Evolutionary conservation across 345 rosid genomes (phyloP).

Genomic region (Brassica nigra): DNA sequence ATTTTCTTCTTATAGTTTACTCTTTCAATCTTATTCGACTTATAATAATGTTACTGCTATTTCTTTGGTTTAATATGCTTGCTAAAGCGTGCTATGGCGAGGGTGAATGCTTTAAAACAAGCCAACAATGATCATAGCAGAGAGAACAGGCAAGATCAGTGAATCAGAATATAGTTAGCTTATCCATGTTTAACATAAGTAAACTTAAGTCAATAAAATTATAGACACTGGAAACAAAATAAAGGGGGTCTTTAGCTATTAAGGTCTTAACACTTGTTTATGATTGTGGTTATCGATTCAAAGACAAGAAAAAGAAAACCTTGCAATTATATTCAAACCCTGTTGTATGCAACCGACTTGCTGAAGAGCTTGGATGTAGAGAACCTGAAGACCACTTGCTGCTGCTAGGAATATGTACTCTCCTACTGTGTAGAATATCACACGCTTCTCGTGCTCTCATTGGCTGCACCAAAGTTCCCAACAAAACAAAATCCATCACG

Average conservation of each 20-base stretch:
- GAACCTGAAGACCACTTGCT: slow-evolving; percentile 73
- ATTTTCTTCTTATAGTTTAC: neutral
- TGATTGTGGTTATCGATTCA: slow-evolving; percentile 11
- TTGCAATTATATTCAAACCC: slow-evolving; percentile 56
- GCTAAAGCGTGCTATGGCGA: neutral
- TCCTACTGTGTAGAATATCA: too few species aligned
- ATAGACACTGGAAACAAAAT: slow-evolving; percentile 18
- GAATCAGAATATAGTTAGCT: slow-evolving; percentile 9
- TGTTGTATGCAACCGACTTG: slow-evolving; percentile 84
- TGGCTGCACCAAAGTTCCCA: too few species aligned
- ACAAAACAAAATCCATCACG: too few species aligned
- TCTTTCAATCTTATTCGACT: too few species aligned
- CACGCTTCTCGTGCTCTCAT: too few species aligned
- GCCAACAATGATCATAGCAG: neutral
- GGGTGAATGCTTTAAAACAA: neutral
- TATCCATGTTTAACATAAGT: slow-evolving; percentile 7
- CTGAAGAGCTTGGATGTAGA: slow-evolving; percentile 90
- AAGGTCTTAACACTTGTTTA: slow-evolving; percentile 11
- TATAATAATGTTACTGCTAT: too few species aligned
- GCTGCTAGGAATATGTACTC: slow-evolving; percentile 26
- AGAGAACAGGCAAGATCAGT: slow-evolving; percentile 1
- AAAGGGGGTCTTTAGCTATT: slow-evolving; percentile 1
- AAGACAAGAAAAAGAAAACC: slow-evolving; percentile 13
- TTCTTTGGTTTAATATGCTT: too few species aligned
- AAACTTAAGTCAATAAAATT: slow-evolving; percentile 12